A percentile compares a stretch with the other conserved stretches of the same genome.
phyloP scores from a whole-genome alignment of 805 yeast genomes.

The Lipomyces mesembrius region DNA sequence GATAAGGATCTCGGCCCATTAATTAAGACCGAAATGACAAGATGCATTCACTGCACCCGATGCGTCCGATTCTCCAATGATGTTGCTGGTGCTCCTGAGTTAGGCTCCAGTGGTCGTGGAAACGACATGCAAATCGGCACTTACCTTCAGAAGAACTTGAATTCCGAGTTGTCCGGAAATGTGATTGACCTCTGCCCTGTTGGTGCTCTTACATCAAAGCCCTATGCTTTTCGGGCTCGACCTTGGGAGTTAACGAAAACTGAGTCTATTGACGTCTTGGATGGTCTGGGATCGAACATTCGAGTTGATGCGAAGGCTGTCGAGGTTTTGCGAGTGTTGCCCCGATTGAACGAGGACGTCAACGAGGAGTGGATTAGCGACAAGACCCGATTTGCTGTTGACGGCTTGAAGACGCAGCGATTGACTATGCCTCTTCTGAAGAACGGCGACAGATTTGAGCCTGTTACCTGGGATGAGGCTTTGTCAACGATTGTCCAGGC shows the following conservation, averaged over 20 bases:
- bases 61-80: conserved; percentile 89
- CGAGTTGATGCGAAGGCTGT: conserved; percentile 86
- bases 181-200: conserved; percentile 88
- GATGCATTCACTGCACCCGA: conserved; percentile 91
- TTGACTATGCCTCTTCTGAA: conserved; percentile 79
- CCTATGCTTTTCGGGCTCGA: conserved; percentile 89
- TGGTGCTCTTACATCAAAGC: conserved; percentile 88
- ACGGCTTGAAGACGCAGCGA: conserved; percentile 84
- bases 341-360: conserved; percentile 82
- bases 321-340: conserved; percentile 85
- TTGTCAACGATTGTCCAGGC: conserved; percentile 70
- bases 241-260: conserved; percentile 94
- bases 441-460: conserved; percentile 68
- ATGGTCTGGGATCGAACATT: conserved; percentile 79
- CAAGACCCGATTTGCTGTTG: conserved; percentile 83
- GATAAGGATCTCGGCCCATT: conserved; percentile 89
- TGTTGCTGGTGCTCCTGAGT: conserved; percentile 90
- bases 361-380: conserved; percentile 93
- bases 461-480: conserved; percentile 88
- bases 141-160: conserved; percentile 80
- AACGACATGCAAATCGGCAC: conserved; percentile 92
- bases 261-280: conserved; percentile 82
- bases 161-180: conserved; percentile 84
- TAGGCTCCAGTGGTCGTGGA: conserved; percentile 88
- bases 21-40: conserved; percentile 87